Evolutionary conservation across 805 yeast species (phyloP).

Genomic region (Scheffersomyces ergatensis): DNA sequence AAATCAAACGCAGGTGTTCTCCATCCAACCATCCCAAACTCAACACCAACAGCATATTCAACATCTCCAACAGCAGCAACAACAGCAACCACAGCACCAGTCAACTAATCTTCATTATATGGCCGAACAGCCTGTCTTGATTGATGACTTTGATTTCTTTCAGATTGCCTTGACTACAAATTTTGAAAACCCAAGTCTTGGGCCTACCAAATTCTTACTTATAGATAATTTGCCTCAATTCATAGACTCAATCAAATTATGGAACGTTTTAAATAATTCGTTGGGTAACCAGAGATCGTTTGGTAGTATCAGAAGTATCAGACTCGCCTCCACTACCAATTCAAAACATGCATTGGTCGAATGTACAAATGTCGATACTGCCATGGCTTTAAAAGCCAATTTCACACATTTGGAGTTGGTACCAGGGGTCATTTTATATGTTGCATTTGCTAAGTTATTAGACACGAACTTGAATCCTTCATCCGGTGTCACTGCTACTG

Average conservation of each 20-base stretch:
- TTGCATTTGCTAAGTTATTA: constrained; percentile 77
- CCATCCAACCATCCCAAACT: constrained; percentile 7
- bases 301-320: constrained; percentile 16
- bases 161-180: constrained; percentile 65
- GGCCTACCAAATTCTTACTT: constrained; percentile 75
- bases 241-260: constrained; percentile 46
- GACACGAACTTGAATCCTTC: constrained; percentile 1
- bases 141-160: constrained; percentile 62
- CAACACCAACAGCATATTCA: constrained; percentile 5
- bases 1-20: constrained; percentile 3
- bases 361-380: constrained; percentile 67
- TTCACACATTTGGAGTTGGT: constrained; percentile 80
- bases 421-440: constrained; percentile 72
- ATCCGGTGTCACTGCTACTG: not conserved
- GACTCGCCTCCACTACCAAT: constrained; percentile 15
- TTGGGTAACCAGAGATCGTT: constrained; percentile 14
- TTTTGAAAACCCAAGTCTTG: constrained; percentile 64
- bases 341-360: constrained; percentile 53
- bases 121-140: constrained; percentile 20
- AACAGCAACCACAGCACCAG: constrained; percentile 8
- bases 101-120: constrained; percentile 1
- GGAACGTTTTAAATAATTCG: constrained; percentile 18
- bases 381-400: constrained; percentile 74
- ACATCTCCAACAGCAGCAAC: constrained; percentile 7
- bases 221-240: constrained; percentile 80